Evolutionary conservation across 2,329 filamentous ascomycete species (phyloP).

Genomic region (Aspergillus cejpii): DNA sequence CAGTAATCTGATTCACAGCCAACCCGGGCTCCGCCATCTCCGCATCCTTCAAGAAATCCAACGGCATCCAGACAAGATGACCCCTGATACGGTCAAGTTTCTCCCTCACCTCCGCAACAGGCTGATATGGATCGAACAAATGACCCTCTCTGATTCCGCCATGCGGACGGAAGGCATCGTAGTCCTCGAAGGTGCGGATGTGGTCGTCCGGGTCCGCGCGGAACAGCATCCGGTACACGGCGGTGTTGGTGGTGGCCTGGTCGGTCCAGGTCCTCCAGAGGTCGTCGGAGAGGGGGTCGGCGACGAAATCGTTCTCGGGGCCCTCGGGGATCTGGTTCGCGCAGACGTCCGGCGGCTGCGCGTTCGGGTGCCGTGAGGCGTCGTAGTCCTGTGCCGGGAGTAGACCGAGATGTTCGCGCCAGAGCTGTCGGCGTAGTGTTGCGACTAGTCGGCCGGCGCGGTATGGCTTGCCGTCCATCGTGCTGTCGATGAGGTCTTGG

Average conservation of each 20-base stretch:
- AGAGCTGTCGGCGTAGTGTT: conserved; percentile 75
- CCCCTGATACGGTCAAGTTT: conserved; percentile 77
- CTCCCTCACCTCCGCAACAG: conserved; percentile 62
- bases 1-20: conserved; percentile 77
- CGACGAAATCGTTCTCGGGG: conserved; percentile 60
- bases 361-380: conserved; percentile 64
- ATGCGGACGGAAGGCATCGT: conserved; percentile 66
- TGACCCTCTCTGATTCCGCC: conserved; percentile 70
- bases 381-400: conserved; percentile 65
- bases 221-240: conserved; percentile 74
- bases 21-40: conserved; percentile 86
- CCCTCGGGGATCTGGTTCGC: conserved; percentile 70
- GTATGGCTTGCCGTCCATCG: conserved; percentile 67
- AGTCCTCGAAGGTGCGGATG: conserved; percentile 84
- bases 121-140: conserved; percentile 72
- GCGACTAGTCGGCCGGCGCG: conserved; percentile 69
- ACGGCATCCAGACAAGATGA: conserved; percentile 91
- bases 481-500: conserved; percentile 59
- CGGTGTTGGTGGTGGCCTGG: conserved; percentile 70
- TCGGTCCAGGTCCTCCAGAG: conserved; percentile 67
- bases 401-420: conserved; percentile 85
- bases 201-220: conserved; percentile 83
- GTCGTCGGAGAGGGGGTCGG: conserved; percentile 62
- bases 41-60: conserved; percentile 75
- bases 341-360: conserved; percentile 62